A percentile compares a stretch with the other conserved stretches of the same genome.
Conservation (phyloP, 306 rosid species). For the Echinosophora koreensis region DNA sequence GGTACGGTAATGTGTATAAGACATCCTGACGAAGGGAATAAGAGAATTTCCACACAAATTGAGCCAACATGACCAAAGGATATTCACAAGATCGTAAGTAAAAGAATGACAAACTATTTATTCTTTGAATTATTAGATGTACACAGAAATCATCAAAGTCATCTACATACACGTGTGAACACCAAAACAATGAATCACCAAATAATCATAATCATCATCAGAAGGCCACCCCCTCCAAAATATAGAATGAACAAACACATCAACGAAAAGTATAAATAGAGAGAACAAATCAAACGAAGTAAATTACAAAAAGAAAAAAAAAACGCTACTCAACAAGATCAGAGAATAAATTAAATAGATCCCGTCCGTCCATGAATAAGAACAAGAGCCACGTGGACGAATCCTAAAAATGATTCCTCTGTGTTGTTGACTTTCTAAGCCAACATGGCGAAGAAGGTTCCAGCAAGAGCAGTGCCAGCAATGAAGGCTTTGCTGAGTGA, state of each 20-base stretch:
- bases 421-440: constrained; percentile 52
- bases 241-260: constrained; percentile 54
- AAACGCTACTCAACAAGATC: constrained; percentile 40
- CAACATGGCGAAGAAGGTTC: constrained; percentile 68
- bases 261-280: constrained; percentile 36
- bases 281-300: not conserved
- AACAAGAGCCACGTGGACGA: constrained; percentile 50
- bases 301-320: not conserved
- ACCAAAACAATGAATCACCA: constrained; percentile 64
- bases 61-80: not conserved
- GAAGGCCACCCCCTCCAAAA: constrained; percentile 41
- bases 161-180: constrained; percentile 69
- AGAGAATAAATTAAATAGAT: constrained; percentile 57
- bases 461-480: constrained; percentile 72
- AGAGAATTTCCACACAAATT: not conserved
- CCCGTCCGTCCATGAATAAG: constrained; percentile 59
- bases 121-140: constrained; percentile 65
- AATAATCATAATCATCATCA: constrained; percentile 48
- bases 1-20: too few relatives aligned
- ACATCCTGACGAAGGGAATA: too few relatives aligned
- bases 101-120: constrained; percentile 75
- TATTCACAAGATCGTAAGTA: not conserved
- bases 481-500: constrained; percentile 55
- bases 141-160: constrained; percentile 67
- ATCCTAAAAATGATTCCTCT: not conserved